Percentiles rank a stretch among this genome's conserved stretches.
Evolutionary conservation across 345 rosid genomes (phyloP).

Genomic region (Sisymbrium irio): DNA sequence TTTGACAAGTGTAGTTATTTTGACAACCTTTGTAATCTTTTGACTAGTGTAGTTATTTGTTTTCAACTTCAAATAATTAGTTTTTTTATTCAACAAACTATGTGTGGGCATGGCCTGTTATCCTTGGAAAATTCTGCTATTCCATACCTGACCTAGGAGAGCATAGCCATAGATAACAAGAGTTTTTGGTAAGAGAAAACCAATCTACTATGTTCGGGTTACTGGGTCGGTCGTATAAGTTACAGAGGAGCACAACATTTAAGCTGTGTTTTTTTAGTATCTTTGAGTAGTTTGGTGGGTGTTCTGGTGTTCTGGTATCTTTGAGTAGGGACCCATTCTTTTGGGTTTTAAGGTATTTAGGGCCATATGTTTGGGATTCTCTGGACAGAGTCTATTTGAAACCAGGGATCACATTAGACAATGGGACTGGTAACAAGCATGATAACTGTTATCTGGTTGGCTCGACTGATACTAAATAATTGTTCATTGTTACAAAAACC

Average conservation of each 20-base stretch:
- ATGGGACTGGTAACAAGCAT: neutral
- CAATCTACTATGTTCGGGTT: neutral
- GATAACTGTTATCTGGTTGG: no score
- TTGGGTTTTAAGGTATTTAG: neutral
- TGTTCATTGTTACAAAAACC: neutral
- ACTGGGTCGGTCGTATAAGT: neutral
- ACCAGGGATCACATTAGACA: slow-evolving; percentile 1
- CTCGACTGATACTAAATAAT: neutral
- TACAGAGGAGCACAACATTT: neutral
- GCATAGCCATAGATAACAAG: neutral
- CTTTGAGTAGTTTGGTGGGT: neutral
- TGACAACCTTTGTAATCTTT: neutral
- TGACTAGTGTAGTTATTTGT: neutral
- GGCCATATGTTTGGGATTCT: neutral
- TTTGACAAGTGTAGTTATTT: neutral
- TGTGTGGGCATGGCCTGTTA: neutral
- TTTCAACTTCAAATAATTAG: neutral
- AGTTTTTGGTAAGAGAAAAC: neutral
- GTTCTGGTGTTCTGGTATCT: neutral
- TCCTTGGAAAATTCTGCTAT: neutral
- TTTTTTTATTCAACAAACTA: neutral
- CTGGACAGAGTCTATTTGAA: neutral
- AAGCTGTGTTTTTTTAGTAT: neutral
- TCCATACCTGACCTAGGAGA: neutral
- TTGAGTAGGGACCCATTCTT: neutral